A percentile compares a stretch with the other conserved stretches of the same genome.
phyloP scores from a whole-genome alignment of 1,284 basidiomycete species.

The Coriolopsis trogii region DNA sequence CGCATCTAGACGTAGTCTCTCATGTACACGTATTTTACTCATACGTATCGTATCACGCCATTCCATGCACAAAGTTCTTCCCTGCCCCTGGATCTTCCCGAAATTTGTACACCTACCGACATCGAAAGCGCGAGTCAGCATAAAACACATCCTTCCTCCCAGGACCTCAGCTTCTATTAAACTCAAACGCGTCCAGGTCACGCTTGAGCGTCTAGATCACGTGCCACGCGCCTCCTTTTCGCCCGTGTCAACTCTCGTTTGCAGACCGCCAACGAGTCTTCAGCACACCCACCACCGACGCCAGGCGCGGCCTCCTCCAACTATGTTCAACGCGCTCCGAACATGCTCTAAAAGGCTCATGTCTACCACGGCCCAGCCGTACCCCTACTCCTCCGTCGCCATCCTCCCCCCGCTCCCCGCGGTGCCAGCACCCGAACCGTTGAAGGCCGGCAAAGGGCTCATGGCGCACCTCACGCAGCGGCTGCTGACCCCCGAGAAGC shows the following conservation, averaged over 20 bases:
- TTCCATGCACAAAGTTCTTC: too few relatives aligned
- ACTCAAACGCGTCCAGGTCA: constrained; percentile 1
- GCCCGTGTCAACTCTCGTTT: constrained; percentile 3
- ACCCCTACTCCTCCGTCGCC: constrained; percentile 78
- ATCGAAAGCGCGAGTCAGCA: too few relatives aligned
- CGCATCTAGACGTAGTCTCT: too few relatives aligned
- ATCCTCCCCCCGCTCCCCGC: constrained; percentile 54
- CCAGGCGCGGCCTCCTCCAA: neutral
- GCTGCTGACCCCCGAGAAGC: constrained; percentile 70
- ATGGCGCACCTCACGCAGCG: constrained; percentile 75
- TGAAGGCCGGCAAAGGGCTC: constrained; percentile 75
- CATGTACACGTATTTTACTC: too few relatives aligned
- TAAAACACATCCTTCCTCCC: neutral
- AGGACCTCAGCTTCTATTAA: too few relatives aligned
- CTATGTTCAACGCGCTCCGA: constrained; percentile 32
- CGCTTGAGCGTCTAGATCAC: constrained; percentile 16
- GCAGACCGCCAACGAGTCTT: neutral
- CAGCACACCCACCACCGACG: neutral
- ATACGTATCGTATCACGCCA: too few relatives aligned
- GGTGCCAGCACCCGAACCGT: constrained; percentile 44
- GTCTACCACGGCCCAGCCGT: constrained; percentile 50
- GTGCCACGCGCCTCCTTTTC: constrained; percentile 19
- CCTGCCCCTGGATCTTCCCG: too few relatives aligned
- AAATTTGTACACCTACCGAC: too few relatives aligned
- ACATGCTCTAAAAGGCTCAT: constrained; percentile 39